Percentiles rank a stretch among this genome's conserved stretches.
Evolutionary conservation across 768 basidiomycete genomes (phyloP).

Genomic region (Lactarius akahatsu): DNA sequence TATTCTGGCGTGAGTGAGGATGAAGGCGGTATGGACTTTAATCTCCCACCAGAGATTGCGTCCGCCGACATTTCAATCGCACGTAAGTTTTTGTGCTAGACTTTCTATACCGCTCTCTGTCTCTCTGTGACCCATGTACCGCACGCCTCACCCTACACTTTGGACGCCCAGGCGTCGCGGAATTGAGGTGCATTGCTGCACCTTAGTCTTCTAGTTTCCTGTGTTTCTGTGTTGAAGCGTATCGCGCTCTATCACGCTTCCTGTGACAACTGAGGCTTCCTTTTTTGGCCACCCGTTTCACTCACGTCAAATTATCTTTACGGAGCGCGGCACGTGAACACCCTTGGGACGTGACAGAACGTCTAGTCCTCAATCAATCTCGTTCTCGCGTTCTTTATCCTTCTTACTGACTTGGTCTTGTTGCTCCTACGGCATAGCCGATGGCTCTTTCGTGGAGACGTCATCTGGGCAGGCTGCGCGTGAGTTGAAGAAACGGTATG

Average conservation of each 20-base stretch:
- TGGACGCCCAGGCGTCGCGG: background rate
- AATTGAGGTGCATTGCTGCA: constrained; percentile 5
- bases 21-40: constrained; percentile 22
- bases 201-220: constrained; percentile 5
- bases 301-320: constrained; percentile 5
- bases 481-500: constrained; percentile 74
- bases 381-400: constrained; percentile 8
- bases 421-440: constrained; percentile 43
- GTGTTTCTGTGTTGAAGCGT: constrained; percentile 6
- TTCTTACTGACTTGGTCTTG: constrained; percentile 16
- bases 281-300: constrained; percentile 10
- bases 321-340: constrained; percentile 18
- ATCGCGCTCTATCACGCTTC: constrained; percentile 4
- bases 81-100: constrained; percentile 33
- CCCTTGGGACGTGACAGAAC: constrained; percentile 11
- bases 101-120: constrained; percentile 6
- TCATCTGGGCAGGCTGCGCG: constrained; percentile 72
- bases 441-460: constrained; percentile 78
- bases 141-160: background rate
- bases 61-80: constrained; percentile 38
- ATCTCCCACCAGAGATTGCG: constrained; percentile 35
- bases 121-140: constrained; percentile 8
- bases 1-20: constrained; percentile 27
- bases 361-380: constrained; percentile 7
- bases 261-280: constrained; percentile 7